phyloP scores from a whole-genome alignment of 176 grass and related monocot species.

The Miscanthus lutarioriparius region DNA sequence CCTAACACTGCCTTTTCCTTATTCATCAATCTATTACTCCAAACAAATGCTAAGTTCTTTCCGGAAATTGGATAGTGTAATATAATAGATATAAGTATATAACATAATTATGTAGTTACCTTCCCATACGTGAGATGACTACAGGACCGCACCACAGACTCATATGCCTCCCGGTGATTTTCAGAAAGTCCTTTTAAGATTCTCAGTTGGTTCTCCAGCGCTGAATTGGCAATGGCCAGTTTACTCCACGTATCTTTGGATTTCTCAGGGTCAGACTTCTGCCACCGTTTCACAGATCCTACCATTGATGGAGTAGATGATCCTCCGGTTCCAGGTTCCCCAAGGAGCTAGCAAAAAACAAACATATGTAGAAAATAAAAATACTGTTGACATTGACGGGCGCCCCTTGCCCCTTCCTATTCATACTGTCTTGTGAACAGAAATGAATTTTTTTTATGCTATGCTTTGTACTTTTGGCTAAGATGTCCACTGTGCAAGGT shows the following conservation, averaged over 20 bases:
- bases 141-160: slow-evolving; percentile 53
- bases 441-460: background rate
- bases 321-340: slow-evolving; percentile 92
- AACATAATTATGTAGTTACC: slow-evolving; percentile 43
- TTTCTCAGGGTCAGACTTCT: slow-evolving; percentile 78
- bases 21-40: slow-evolving; percentile 17
- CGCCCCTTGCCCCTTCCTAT: background rate
- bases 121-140: slow-evolving; percentile 47
- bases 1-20: background rate
- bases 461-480: background rate
- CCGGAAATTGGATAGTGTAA: slow-evolving; percentile 18
- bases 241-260: slow-evolving; percentile 75
- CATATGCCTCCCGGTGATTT: slow-evolving; percentile 58
- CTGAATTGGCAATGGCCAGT: slow-evolving; percentile 64
- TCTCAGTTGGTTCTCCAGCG: slow-evolving; percentile 69
- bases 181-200: slow-evolving; percentile 67
- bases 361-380: slow-evolving; percentile 22
- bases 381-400: background rate
- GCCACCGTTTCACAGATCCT: slow-evolving; percentile 87
- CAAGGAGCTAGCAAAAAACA: slow-evolving; percentile 57
- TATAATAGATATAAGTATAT: background rate
- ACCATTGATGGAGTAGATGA: slow-evolving; percentile 97
- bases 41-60: background rate
- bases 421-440: background rate
- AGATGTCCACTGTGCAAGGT: background rate